These are phyloP conservation scores for Fulvia fulva DNA, from an alignment of 2,329 filamentous ascomycete genomes.

Conservation along the genomic window DNA sequence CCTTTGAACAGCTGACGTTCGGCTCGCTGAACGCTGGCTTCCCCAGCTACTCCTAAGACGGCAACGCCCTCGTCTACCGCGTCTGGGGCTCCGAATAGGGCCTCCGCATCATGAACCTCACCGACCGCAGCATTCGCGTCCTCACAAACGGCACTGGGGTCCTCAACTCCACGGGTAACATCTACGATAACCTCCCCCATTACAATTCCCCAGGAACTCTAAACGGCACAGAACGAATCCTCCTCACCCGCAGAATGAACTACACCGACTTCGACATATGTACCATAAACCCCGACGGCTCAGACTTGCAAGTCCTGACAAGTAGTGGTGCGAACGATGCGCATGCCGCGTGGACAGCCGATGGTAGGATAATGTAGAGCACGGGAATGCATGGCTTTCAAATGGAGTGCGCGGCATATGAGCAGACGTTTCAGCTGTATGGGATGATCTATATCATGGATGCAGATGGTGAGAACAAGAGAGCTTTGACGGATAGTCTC, in stretches of 20 bases:
- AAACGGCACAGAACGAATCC: not conserved
- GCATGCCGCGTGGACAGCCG: conserved; percentile 11
- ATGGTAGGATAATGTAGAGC: conserved; percentile 9
- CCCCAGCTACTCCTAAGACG: conserved; percentile 9
- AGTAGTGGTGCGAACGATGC: conserved; percentile 12
- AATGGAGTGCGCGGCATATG: conserved; percentile 10
- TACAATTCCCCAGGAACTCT: conserved; percentile 8
- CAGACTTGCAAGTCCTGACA: conserved; percentile 13
- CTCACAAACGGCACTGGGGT: conserved; percentile 8
- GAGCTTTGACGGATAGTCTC: conserved; percentile 9
- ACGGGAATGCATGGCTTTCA: conserved; percentile 12
- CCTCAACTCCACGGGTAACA: not conserved
- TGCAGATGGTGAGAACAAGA: conserved; percentile 11
- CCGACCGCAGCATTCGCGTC: conserved; percentile 1
- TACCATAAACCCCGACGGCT: conserved; percentile 12
- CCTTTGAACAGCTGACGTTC: conserved; percentile 9
- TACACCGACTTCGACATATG: conserved; percentile 15
- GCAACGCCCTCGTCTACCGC: conserved; percentile 9
- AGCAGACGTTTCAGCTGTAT: conserved; percentile 14
- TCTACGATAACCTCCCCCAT: conserved; percentile 10
- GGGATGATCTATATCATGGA: conserved; percentile 13
- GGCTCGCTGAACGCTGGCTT: conserved; percentile 11
- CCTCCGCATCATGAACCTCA: conserved; percentile 11
- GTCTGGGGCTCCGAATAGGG: conserved; percentile 11
- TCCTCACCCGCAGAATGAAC: conserved; percentile 13